Conservation (phyloP, 768 basidiomycete genomes). For the Naganishia onofrii region DNA sequence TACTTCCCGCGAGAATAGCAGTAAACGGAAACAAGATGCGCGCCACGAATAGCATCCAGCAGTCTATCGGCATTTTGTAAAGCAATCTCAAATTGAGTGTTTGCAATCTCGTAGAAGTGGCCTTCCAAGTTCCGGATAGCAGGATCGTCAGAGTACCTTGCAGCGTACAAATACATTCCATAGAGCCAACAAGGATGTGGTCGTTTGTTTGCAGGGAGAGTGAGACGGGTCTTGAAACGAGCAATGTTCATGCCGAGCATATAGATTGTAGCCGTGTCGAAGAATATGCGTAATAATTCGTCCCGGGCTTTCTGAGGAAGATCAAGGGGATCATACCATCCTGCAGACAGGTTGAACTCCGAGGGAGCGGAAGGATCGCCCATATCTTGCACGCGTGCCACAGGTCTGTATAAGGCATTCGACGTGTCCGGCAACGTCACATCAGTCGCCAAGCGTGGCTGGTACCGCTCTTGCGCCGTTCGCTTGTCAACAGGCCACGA, state of each 20-base stretch:
- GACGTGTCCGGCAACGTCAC: conserved; percentile 5
- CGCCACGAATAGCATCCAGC: conserved; percentile 34
- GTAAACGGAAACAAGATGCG: conserved; percentile 30
- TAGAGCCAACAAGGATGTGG: conserved; percentile 41
- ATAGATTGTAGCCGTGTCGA: conserved; percentile 29
- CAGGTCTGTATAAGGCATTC: conserved; percentile 3
- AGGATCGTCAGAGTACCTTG: conserved; percentile 28
- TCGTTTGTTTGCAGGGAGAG: conserved; percentile 31
- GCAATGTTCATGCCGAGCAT: conserved; percentile 23
- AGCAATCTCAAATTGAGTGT: conserved; percentile 34
- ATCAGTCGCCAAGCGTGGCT: conserved; percentile 4
- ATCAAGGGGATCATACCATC: conserved; percentile 39
- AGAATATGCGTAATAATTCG: conserved; percentile 35
- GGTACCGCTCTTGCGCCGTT: neutral
- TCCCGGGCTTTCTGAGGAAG: conserved; percentile 35
- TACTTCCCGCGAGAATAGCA: conserved; percentile 29
- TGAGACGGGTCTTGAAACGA: conserved; percentile 35
- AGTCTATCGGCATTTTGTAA: conserved; percentile 30
- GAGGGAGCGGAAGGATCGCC: conserved; percentile 9
- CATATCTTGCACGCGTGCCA: neutral
- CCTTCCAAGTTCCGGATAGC: conserved; percentile 30
- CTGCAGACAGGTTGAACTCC: conserved; percentile 25
- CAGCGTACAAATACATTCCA: conserved; percentile 37
- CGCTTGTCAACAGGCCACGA: neutral
- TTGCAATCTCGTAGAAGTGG: conserved; percentile 36